Base-by-base conservation (phyloP, 352 stramenopile genomes). In the Phytophthora cactorum region DNA sequence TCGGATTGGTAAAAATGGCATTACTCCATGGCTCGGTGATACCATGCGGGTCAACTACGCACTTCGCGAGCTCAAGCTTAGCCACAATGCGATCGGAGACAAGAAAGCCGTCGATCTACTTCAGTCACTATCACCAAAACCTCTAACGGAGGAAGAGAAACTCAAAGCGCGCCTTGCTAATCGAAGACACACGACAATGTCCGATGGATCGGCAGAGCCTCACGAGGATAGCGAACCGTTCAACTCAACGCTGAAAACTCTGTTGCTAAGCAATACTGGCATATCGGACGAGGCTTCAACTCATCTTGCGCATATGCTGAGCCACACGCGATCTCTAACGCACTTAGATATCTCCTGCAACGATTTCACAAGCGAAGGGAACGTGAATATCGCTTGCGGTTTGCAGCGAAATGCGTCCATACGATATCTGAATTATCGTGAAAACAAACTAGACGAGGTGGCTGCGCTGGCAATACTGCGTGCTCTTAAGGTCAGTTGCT, bases 1-100 rank as follows among this genome's bases (percentile, higher is more conserved):
- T 39, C 82, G 70, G 22, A 88, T 92, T 25, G 81, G 83, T 6
- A 70, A 61, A 4, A 75, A 87, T 8, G 86, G 86, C 3, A 68
- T 92, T 25, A 67, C 61, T 7, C 75, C 78, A 15, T 93, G 86
- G 86, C 79, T 93, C 31, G 84, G 84, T 8, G 64, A 77, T 36
- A 83, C 82, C 6, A 67, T 93, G 52, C 74, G 81, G 2, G 53
- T 65, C 29, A 93, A 93, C 59, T 55, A 43, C 5, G 38, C 65
- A 9, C 79, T 93, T 15, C 57, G 74, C 5, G 68, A 89, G 17
- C 76, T 93, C 36, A 77, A 75, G 31, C 81, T 93, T 28, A 91
- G 73, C 10, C 84, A 92, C 68, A 93, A 93, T 43, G 70, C 70
- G 47, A 83, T 93, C 31, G 80, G 77, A 29, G 79, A 90, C 53